Evolutionary conservation across 78 protist species (phyloP).

Genomic region (Emiliania huxleyi): DNA sequence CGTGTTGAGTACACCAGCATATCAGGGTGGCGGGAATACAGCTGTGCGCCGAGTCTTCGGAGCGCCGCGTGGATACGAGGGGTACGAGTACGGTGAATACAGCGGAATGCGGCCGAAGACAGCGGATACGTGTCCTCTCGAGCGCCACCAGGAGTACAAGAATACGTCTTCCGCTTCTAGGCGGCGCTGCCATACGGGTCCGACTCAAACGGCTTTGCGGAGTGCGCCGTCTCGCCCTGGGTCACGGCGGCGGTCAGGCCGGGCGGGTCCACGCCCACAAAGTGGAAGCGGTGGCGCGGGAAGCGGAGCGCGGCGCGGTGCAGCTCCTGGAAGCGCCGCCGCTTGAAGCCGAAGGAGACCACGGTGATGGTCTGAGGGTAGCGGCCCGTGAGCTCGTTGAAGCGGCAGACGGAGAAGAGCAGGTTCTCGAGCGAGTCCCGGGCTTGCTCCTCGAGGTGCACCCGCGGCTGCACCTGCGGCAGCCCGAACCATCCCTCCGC

Average conservation of each 20-base stretch:
- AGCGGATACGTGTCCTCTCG: too few relatives aligned
- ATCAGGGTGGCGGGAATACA: too few relatives aligned
- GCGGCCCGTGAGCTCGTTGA: neutral
- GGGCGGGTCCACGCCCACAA: constrained; percentile 28
- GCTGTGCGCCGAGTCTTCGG: too few relatives aligned
- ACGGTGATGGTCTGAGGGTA: constrained; percentile 26
- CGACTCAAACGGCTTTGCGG: neutral
- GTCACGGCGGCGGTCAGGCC: neutral
- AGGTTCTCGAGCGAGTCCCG: constrained; percentile 45
- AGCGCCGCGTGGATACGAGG: too few relatives aligned
- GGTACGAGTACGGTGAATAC: too few relatives aligned
- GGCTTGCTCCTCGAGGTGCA: neutral
- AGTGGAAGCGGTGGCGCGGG: neutral
- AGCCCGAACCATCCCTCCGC: neutral
- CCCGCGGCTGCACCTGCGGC: neutral
- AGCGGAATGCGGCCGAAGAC: too few relatives aligned
- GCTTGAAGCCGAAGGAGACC: constrained; percentile 25
- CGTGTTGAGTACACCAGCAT: too few relatives aligned
- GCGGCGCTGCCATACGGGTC: constrained; percentile 34
- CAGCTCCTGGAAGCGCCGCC: neutral
- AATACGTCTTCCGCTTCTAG: too few relatives aligned
- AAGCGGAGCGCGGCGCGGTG: constrained; percentile 40
- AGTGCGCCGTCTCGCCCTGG: neutral
- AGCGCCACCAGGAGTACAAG: too few relatives aligned
- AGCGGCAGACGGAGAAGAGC: constrained; percentile 32